A percentile compares a stretch with the other conserved stretches of the same genome.
Conservation (phyloP, 2,329 filamentous ascomycete species). For the Daldinia sp. region DNA sequence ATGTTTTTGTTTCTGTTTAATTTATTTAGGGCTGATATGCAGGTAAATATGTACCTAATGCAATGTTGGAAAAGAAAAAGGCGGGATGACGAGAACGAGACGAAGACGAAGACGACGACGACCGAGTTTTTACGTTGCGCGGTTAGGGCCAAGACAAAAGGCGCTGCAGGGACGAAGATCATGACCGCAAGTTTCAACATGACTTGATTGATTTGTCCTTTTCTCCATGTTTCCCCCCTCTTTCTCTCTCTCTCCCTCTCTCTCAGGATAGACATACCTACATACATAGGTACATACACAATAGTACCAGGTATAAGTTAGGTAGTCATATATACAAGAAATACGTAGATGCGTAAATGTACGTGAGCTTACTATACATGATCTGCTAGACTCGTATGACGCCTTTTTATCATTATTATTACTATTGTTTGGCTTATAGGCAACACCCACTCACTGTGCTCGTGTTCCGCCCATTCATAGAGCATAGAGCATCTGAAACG, state of each 20-base stretch:
- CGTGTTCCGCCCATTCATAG: constrained; percentile 19
- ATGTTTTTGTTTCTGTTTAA: background rate
- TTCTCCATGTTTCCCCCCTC: background rate
- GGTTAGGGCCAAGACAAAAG: constrained; percentile 12
- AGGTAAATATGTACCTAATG: too few species aligned
- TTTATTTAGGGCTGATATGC: constrained; percentile 24
- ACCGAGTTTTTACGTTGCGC: background rate
- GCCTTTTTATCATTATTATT: background rate
- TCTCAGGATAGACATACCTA: constrained; percentile 6
- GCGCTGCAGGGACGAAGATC: constrained; percentile 41
- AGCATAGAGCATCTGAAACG: too few species aligned
- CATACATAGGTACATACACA: background rate
- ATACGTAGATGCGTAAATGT: constrained; percentile 9
- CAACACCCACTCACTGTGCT: constrained; percentile 19
- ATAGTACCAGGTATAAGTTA: background rate
- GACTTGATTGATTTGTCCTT: background rate
- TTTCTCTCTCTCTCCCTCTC: background rate
- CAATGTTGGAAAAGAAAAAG: constrained; percentile 12
- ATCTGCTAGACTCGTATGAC: constrained; percentile 28
- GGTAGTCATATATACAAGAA: background rate
- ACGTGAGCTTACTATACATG: constrained; percentile 25
- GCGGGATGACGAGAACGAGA: constrained; percentile 18
- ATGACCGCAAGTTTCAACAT: constrained; percentile 29
- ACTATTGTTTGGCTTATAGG: constrained; percentile 12
- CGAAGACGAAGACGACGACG: background rate